These are phyloP conservation scores for Ceratobasidium sp. DNA, from an alignment of 1,284 basidiomycete genomes.

Conservation along the genomic window DNA sequence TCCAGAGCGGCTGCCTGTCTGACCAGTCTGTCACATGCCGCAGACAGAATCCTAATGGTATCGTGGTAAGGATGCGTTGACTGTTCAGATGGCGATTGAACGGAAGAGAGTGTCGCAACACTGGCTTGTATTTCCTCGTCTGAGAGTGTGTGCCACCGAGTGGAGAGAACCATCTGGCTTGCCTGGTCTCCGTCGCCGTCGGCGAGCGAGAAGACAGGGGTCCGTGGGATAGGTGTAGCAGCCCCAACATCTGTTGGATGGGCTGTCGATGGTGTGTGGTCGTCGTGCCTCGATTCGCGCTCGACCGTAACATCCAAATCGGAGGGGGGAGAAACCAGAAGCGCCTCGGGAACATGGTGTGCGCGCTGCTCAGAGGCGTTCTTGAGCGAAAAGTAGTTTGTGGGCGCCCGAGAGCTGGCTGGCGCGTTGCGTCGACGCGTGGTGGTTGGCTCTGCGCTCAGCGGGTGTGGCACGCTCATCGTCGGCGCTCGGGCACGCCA, in stretches of 20 bases:
- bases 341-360: neutral
- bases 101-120: slow-evolving; percentile 53
- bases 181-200: slow-evolving; percentile 26
- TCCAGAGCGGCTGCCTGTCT: slow-evolving; percentile 28
- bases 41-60: slow-evolving; percentile 71
- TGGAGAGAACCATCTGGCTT: slow-evolving; percentile 38
- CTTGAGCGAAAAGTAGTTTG: slow-evolving; percentile 67
- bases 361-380: slow-evolving; percentile 61
- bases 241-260: slow-evolving; percentile 26
- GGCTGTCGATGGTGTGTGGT: slow-evolving; percentile 40
- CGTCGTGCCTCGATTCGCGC: slow-evolving; percentile 52
- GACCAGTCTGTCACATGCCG: slow-evolving; percentile 56
- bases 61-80: slow-evolving; percentile 68
- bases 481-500: neutral
- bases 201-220: slow-evolving; percentile 22
- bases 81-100: slow-evolving; percentile 49
- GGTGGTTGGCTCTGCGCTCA: slow-evolving; percentile 24
- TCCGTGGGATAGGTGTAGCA: slow-evolving; percentile 16
- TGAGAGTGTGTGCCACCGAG: slow-evolving; percentile 42
- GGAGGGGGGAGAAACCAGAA: neutral
- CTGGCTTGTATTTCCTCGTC: slow-evolving; percentile 71
- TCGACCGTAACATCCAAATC: slow-evolving; percentile 33
- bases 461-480: slow-evolving; percentile 32
- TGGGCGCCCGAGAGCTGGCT: slow-evolving; percentile 4
- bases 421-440: slow-evolving; percentile 27